A percentile compares a stretch with the other conserved stretches of the same genome.
These are phyloP conservation scores for Emergomyces pasteurianus DNA, from an alignment of 2,329 filamentous ascomycete species.

Conservation along the genomic window DNA sequence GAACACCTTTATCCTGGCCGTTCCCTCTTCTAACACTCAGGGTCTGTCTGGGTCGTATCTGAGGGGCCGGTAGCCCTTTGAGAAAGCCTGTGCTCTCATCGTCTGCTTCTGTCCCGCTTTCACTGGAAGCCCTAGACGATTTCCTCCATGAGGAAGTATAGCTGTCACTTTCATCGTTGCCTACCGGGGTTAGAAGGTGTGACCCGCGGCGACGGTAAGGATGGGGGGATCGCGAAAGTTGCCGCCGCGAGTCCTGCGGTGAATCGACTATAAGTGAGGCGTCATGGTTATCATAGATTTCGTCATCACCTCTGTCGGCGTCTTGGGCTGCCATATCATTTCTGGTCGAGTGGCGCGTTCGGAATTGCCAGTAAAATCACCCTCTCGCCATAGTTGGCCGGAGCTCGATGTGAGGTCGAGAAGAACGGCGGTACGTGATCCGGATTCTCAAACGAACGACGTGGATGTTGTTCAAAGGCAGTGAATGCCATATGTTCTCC, in stretches of 20 bases:
- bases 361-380: neutral
- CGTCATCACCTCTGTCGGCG: conserved; percentile 19
- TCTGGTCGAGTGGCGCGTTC: conserved; percentile 11
- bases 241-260: neutral
- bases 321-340: conserved; percentile 23
- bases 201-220: conserved; percentile 17
- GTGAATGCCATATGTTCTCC: neutral
- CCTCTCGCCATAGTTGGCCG: neutral
- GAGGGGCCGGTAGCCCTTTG: conserved; percentile 72
- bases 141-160: conserved; percentile 25
- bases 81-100: conserved; percentile 70
- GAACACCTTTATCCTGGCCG: conserved; percentile 17
- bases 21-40: conserved; percentile 39
- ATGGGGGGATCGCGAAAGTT: conserved; percentile 16
- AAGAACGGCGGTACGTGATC: neutral
- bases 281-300: neutral
- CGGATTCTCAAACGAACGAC: neutral
- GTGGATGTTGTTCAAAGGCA: neutral
- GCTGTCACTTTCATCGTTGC: conserved; percentile 21
- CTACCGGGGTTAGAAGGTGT: conserved; percentile 8
- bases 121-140: conserved; percentile 55
- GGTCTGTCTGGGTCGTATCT: conserved; percentile 60
- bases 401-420: neutral
- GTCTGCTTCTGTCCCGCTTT: conserved; percentile 89
- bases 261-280: conserved; percentile 4